A percentile compares a stretch with the other conserved stretches of the same genome.
These are phyloP conservation scores for Pythium chondricola DNA, from an alignment of 352 stramenopile species.

Conservation along the genomic window DNA sequence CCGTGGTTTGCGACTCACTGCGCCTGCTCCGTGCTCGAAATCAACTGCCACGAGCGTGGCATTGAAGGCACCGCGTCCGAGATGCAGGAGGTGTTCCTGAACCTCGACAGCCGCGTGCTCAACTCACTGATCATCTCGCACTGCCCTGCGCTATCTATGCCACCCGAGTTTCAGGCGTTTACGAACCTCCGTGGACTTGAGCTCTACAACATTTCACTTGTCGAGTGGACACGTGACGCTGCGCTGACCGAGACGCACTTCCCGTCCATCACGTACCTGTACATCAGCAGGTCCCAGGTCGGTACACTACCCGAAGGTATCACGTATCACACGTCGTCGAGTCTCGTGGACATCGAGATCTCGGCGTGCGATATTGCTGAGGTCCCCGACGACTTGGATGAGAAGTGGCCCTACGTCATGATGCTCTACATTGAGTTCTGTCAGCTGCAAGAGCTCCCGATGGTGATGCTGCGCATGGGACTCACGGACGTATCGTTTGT, in stretches of 20 bases:
- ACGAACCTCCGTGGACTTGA: constrained; percentile 29
- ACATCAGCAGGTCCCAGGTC: constrained; percentile 23
- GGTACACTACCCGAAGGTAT: constrained; percentile 24
- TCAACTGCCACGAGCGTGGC: constrained; percentile 29
- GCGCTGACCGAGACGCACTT: constrained; percentile 22
- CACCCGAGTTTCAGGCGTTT: constrained; percentile 23
- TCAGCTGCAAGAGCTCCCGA: constrained; percentile 23
- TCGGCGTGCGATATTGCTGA: constrained; percentile 17
- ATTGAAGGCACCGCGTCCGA: constrained; percentile 20
- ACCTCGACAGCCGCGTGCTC: constrained; percentile 25
- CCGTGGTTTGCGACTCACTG: constrained; percentile 36
- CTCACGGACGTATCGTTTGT: constrained; percentile 30
- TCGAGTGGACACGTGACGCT: constrained; percentile 21
- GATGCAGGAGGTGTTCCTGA: constrained; percentile 16
- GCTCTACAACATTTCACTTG: constrained; percentile 37
- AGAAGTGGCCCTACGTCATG: constrained; percentile 23
- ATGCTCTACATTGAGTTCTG: constrained; percentile 40
- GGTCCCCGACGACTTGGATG: constrained; percentile 21
- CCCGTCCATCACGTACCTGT: constrained; percentile 23
- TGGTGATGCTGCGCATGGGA: constrained; percentile 10
- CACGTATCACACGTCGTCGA: constrained; percentile 22
- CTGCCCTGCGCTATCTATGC: constrained; percentile 24
- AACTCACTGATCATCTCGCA: constrained; percentile 43
- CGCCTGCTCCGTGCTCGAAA: constrained; percentile 39
- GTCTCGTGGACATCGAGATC: constrained; percentile 33